Base-by-base conservation (phyloP, 139 green algal species). In the Auxenochlorella pyrenoidosa region DNA sequence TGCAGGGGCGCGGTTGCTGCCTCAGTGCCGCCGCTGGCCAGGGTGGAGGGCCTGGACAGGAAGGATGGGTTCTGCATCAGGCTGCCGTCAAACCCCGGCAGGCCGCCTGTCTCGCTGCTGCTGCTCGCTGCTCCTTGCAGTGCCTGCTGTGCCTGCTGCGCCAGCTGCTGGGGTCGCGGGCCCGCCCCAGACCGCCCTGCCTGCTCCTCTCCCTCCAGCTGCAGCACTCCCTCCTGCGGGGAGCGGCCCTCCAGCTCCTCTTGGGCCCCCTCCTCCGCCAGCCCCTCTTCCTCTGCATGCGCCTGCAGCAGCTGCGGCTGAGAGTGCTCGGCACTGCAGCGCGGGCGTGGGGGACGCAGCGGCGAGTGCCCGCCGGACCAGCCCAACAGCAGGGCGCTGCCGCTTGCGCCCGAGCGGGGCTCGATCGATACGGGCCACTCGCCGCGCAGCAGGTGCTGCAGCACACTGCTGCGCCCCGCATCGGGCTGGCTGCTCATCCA, bases 401-500 rank as follows among this genome's bases (percentile, higher is more conserved):
- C 75, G 12, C 18, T n/a, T 40, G 22, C 32, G 73, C 68, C 68
- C 13, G 40, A 36, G 32, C 43, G 80, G 4, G 80, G 40, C 26
- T 85, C 80, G 2, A 85, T 75, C 26, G 63, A 63, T 13, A 63
- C 80, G 2, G 80, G 80, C 80, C 80, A 85, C 38, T 85, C 80
- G 28, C 80, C 80, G 3, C 41, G 68, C 16, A 85, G 40, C 26
- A 85, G 38, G 24, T 41, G 40, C 40, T 60, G 59, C 80, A 85
- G 60, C 51, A 85, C 6, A 41, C 80, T 85, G 59, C 80, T 85
- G 59, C 40, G 59, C 21, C 78, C 75, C 24, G 58, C 41, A 4
- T 82, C 76, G 28, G 76, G 47, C 76, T 40, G 15, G 79, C 79
- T 84, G 79, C 79, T 84, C 34, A 75, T 75, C 79, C 79, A 84